Conservation (phyloP, 2,329 filamentous ascomycete genomes). For the Fusarium secorum region DNA sequence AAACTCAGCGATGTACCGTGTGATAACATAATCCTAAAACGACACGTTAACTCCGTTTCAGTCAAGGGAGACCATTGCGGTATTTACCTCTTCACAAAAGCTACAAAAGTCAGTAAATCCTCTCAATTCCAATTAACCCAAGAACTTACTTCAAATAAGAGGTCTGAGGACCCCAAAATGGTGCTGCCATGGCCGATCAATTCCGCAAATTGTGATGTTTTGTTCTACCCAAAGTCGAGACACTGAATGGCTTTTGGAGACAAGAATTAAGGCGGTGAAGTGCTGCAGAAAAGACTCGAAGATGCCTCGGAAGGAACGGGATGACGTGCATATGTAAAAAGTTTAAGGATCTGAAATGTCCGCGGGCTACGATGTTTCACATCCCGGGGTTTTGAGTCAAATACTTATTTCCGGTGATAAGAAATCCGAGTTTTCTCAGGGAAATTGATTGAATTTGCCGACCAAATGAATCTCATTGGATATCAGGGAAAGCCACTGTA, state of each 20-base stretch:
- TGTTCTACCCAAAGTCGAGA: neutral
- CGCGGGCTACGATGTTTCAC: neutral
- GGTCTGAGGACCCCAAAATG: slow-evolving; percentile 45
- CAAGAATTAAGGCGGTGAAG: slow-evolving; percentile 9
- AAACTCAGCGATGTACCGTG: slow-evolving; percentile 54
- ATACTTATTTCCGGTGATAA: neutral
- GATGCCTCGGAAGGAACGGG: slow-evolving; percentile 1
- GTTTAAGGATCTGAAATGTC: neutral
- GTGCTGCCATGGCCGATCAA: slow-evolving; percentile 11
- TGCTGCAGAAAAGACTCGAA: slow-evolving; percentile 13
- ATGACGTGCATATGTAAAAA: slow-evolving; percentile 2
- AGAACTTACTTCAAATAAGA: slow-evolving; percentile 44
- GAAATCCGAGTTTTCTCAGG: neutral
- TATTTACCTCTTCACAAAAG: slow-evolving; percentile 45
- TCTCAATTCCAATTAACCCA: fast-evolving
- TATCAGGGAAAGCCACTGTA: neutral
- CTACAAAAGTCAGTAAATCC: slow-evolving; percentile 7
- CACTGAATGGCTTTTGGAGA: neutral
- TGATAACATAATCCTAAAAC: slow-evolving; percentile 50
- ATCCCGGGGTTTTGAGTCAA: too few species aligned
- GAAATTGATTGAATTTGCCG: too few species aligned
- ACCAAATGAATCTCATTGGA: too few species aligned
- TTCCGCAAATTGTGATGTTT: neutral
- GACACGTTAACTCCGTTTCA: neutral
- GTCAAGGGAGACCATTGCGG: neutral